Conservation (phyloP, 108 stramenopile species). For the Mediolabrus comicus region DNA sequence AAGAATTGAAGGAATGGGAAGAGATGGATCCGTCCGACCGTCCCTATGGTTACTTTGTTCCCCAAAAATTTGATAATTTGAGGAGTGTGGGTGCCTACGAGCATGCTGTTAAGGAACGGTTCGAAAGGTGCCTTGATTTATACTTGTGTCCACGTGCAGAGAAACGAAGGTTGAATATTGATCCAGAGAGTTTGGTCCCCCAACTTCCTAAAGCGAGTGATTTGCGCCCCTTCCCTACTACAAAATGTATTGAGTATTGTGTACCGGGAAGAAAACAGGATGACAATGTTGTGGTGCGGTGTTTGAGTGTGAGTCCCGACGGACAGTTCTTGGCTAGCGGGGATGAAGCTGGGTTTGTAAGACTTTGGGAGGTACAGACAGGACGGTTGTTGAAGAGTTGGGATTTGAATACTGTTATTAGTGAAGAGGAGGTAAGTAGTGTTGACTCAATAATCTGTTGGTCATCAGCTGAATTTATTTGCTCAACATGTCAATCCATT, state of each 20-base stretch:
- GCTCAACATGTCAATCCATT: neutral
- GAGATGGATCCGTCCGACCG: conserved; percentile 89
- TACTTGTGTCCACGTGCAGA: conserved; percentile 96
- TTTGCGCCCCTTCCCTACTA: conserved; percentile 96
- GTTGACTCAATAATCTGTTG: neutral
- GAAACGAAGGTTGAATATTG: conserved; percentile 94
- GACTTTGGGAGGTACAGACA: conserved; percentile 96
- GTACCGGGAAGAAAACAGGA: conserved; percentile 60
- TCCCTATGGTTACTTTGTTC: conserved; percentile 87
- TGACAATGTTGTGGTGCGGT: conserved; percentile 51
- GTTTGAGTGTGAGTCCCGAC: conserved; percentile 84
- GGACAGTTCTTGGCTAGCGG: conserved; percentile 97
- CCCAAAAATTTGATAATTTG: conserved; percentile 86
- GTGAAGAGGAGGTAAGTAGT: conserved; percentile 37
- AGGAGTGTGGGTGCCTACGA: conserved; percentile 94
- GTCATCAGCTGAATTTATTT: neutral
- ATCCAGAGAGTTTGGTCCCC: conserved; percentile 97
- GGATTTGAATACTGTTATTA: conserved; percentile 53
- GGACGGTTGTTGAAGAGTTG: conserved; percentile 72
- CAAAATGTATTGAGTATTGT: conserved; percentile 80
- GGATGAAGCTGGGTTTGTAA: conserved; percentile 84
- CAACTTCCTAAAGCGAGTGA: conserved; percentile 91
- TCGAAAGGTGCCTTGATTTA: conserved; percentile 98
- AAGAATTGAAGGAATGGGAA: conserved; percentile 93
- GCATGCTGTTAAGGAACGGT: conserved; percentile 92